Base-by-base conservation (phyloP, 202 grass and related monocot genomes). In the Panicum hallii region DNA sequence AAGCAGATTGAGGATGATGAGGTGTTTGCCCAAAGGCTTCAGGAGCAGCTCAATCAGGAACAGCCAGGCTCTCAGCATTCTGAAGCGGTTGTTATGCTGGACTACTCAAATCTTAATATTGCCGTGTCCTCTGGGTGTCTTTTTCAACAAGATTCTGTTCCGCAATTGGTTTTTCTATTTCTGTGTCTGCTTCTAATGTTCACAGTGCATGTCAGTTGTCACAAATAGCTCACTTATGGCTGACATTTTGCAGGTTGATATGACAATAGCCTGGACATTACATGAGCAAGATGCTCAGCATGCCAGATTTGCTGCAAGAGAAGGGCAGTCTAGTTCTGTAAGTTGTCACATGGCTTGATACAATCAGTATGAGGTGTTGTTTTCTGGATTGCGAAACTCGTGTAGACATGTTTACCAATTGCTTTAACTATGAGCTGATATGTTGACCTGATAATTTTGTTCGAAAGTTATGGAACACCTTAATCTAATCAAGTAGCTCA, bases 1-100 rank as follows among this genome's bases (percentile, higher is more conserved):
- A 92, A 63, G 49, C 92, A 92, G 78, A 82, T 94, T 83, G 74
- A 94, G 61, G 67, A 75, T 8, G 92, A 94, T 67, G 90, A 90
- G 73, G 14, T 56, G 32, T 75, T 94, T 56, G 92, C 90, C 26
- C 67, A 85, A 16, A 62, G 62, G 47, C 92, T 94, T 84, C 87
- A 94, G 20, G 87, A 90, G 73, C 67, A 92, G 82, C 89, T 94
- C 45, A 85, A 92, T 89, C 61, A 83, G 84, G 90, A 88, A 65
- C 49, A 61, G 3, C 55, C 58, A 63, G 80, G 86, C 55, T 82
- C 85, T 19, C 75, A 87, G 62, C 50, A 50, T 69, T 89, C 70
- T 4, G 82, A 94, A 77, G 41, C 82, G 90, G 92, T 94, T 88
- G 72, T 67, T 87, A 50, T 14, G 19, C 45, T 49, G 52, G 15